phyloP scores from a whole-genome alignment of 306 rosid genomes.

The Argentina anserina region DNA sequence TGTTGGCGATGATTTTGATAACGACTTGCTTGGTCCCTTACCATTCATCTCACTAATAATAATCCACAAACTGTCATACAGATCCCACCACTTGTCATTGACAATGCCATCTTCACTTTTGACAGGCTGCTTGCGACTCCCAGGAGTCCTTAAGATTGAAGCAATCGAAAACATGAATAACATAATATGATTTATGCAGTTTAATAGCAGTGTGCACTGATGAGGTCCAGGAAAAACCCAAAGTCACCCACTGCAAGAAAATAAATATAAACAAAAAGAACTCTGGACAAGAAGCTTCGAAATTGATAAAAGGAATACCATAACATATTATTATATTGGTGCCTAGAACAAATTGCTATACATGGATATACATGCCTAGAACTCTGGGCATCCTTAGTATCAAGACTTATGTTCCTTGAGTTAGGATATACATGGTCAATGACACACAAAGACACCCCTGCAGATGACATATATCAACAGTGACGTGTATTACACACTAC shows the following conservation, averaged over 20 bases:
- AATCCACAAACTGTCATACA: conserved; percentile 78
- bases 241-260: background rate
- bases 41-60: conserved; percentile 74
- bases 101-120: conserved; percentile 41
- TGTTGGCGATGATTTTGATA: conserved; percentile 60
- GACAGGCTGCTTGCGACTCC: conserved; percentile 42
- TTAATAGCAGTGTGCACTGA: background rate
- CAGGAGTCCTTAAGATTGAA: conserved; percentile 39
- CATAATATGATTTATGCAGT: background rate
- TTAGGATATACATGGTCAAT: background rate
- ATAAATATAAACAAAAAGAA: background rate
- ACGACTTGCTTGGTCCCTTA: conserved; percentile 66
- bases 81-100: conserved; percentile 85
- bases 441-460: background rate
- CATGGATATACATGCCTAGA: no score
- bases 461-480: background rate
- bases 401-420: background rate
- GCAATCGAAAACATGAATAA: conserved; percentile 24
- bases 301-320: background rate
- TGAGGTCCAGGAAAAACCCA: background rate
- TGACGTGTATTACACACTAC: background rate
- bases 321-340: background rate
- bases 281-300: background rate
- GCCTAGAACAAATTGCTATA: background rate
- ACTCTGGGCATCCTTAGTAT: background rate